Evolutionary conservation across 108 stramenopile genomes (phyloP), one percentile per base, ranked within the genome.

Genomic region (Cyclotella cryptica): DNA sequence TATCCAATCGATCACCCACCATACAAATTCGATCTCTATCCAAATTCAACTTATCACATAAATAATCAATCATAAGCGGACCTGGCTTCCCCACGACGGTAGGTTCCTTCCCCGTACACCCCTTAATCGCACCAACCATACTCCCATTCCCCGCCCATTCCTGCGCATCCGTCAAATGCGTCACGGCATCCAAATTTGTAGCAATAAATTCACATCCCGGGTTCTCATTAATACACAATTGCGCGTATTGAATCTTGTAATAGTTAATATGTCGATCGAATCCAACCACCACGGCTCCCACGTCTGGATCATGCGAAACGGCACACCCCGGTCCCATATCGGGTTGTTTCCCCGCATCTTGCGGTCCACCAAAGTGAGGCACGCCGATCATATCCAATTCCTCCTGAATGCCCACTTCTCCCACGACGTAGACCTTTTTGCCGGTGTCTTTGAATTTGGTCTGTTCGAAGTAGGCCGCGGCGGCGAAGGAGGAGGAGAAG

Each of bases 1-100:
- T 99, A 87, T 99, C 98, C 69, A 99, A 80, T 42, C 98, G 94
- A 93, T 99, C 98, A 13, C 98, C 98, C 12, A 99, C 98, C 96
- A 98, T 98, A 75, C 98, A 98, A 70, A 97, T 96, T 18, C 94
- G 82, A 2, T 35, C 60, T 55, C 89, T 86, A 24, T 96, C 93
- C 27, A 98, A 69, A 14, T 84, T 83, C 54, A 92, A 92, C 80
- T 98, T 98, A 19, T 86, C 83, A 28, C 88, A 90, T 52, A 99
- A 80, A 74, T 99, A 98, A 85, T 99, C 98, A 77, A 99, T 97
- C 98, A 99, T 98, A 58, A 99, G 85, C 11, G 98, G 93, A 70
- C 87, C 85, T 0, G 98, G 98, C 88, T 99, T 99, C 11, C 98
- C 98, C 28, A 99, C 98, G 13, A 98, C 86, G 0, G 91, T 93